These are phyloP conservation scores for Penicillium salamii DNA, from an alignment of 495 filamentous ascomycete genomes.

Conservation along the genomic window DNA sequence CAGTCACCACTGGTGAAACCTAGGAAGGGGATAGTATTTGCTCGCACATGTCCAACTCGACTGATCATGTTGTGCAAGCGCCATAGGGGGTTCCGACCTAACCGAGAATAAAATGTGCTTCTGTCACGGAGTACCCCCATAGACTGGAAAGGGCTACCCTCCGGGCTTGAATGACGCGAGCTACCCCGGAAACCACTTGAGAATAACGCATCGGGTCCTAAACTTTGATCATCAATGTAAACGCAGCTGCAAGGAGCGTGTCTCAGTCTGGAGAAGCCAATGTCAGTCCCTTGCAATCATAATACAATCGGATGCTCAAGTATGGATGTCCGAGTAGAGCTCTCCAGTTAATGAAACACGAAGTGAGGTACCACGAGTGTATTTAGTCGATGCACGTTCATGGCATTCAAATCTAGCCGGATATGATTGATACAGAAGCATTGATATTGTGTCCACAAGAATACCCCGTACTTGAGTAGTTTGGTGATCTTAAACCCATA, in stretches of 20 bases:
- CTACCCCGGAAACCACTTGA: background rate
- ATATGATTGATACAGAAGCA: too few relatives aligned
- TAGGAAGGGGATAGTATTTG: background rate
- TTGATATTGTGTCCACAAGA: too few relatives aligned
- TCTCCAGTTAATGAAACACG: too few relatives aligned
- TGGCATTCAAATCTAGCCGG: too few relatives aligned
- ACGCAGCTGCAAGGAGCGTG: background rate
- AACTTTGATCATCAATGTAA: background rate
- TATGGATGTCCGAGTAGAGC: too few relatives aligned
- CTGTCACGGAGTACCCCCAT: too few relatives aligned
- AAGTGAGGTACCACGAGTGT: too few relatives aligned
- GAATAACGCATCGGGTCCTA: background rate
- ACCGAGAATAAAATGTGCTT: conserved; percentile 4
- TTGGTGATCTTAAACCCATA: too few relatives aligned
- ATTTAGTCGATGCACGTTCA: too few relatives aligned
- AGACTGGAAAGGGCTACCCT: too few relatives aligned
- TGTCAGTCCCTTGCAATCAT: background rate
- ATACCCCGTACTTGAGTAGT: too few relatives aligned
- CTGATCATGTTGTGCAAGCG: conserved; percentile 4
- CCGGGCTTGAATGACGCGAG: background rate
- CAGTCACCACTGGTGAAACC: background rate
- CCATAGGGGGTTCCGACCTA: conserved; percentile 1
- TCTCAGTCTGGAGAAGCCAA: background rate
- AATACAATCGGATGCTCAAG: background rate
- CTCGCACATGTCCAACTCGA: background rate